phyloP scores from a whole-genome alignment of 176 grass and related monocot species.

The Lolium rigidum region DNA sequence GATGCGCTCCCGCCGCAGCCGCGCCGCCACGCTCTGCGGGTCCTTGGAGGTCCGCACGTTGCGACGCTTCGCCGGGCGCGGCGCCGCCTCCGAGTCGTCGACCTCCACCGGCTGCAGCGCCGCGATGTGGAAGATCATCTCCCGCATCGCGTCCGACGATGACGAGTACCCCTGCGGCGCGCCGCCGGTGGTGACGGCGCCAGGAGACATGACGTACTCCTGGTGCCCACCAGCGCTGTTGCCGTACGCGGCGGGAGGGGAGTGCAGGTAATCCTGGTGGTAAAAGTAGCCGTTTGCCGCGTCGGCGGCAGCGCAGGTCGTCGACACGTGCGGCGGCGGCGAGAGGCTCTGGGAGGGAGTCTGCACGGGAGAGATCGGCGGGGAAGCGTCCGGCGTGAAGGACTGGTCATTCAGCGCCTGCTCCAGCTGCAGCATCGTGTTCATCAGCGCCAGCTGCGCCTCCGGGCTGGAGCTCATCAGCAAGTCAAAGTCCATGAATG shows the following conservation, averaged over 20 bases:
- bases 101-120: conserved; percentile 95
- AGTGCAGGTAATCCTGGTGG: conserved; percentile 38
- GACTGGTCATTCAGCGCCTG: conserved; percentile 53
- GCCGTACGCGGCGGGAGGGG: neutral
- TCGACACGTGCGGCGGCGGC: conserved; percentile 40
- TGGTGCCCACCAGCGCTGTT: neutral
- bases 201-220: conserved; percentile 35
- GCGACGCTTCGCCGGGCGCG: conserved; percentile 82
- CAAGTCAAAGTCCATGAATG: conserved; percentile 68
- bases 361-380: conserved; percentile 48
- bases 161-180: conserved; percentile 12
- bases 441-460: conserved; percentile 78
- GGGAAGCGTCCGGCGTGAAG: conserved; percentile 22
- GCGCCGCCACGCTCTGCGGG: conserved; percentile 94
- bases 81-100: conserved; percentile 76
- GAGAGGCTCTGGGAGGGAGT: conserved; percentile 40
- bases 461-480: conserved; percentile 73
- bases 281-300: neutral
- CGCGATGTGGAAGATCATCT: conserved; percentile 94
- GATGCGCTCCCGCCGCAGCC: conserved; percentile 93
- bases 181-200: neutral
- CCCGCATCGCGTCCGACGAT: conserved; percentile 65
- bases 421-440: conserved; percentile 83
- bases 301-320: neutral
- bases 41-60: conserved; percentile 93